Base-by-base conservation (phyloP, 306 rosid species). In the Vigna reflexopilosa region DNA sequence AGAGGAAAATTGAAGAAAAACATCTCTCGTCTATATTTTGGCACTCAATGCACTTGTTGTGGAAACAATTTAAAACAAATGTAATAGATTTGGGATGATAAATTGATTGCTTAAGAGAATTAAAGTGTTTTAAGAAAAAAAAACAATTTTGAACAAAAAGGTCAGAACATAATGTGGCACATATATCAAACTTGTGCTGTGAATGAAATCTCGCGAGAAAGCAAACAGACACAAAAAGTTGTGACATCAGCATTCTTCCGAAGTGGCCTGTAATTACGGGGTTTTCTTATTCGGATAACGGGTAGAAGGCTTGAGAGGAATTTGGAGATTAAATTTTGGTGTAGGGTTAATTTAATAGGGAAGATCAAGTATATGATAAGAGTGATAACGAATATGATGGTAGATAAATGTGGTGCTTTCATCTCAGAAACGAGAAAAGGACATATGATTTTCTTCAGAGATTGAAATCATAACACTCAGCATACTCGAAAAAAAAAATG, bases 261-360 rank as follows among this genome's bases (percentile, higher is more conserved):
- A 24, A 17, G 6, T 44, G 38, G 7, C 1, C 6, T 58, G 70
- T 45, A 58, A 74, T 34, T 17, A 47, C 3, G 12, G 17, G 24
- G 32, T 74, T 74, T 28, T 7, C 17, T 14, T 15, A 59, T 16
- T 9, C 16, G 5, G 70, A 59, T n/a, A 61, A 75, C 5, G 6
- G 45, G 44, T 5, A 73, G 57, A 47, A 12, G 68, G 61, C 4
- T 11, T n/a, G 20, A 32, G 59, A 74, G 69, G 45, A 59, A 63
- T 9, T 7, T 4, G 8, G 38, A 58, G n/a, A 58, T 4, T 28
- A 9, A 0, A 26, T 13, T 28, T 26, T n/a, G 6, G 14, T 58
- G 9, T 26, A 58, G 65, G 65, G 40, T 48, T 58, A 22, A 36
- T 22, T 26, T 5, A 22, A 47, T 6, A 32, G 6, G 62, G n/a